Evolutionary conservation across 2,329 filamentous ascomycete genomes (phyloP), one percentile per base, ranked within the genome.

Genomic region (Dryadomyces quercus-mongolicae): DNA sequence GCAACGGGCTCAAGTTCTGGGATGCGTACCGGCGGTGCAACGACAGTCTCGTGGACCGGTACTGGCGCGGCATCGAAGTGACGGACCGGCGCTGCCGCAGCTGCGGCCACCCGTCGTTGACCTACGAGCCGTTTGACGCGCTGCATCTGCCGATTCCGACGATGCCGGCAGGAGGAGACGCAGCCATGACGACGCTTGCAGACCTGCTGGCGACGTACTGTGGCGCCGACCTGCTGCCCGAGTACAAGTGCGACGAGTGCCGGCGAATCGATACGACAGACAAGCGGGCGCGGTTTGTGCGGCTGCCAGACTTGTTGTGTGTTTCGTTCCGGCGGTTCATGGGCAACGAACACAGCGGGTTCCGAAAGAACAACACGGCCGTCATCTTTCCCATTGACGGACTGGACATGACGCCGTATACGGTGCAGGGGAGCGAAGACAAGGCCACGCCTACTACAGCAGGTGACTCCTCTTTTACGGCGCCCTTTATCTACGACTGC

Each of bases 51-150:
- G 78, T 95, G 55, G 86, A 88, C 57, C 81, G 81, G 45, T 81
- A 92, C 61, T 95, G 92, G 72, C 86, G 86, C 5, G 85, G 86
- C 2, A 78, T 92, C 61, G 85, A 86, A 66, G 80, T 82, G 56
- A 80, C 85, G 56, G 84, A 81, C 49, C 80, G 88, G 1, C 80
- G 84, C 55, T 91, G 89, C 56, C 80, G 81, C 0, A 60, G 65
- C 31, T 78, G 80, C 49, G 72, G 74, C 15, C 80, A 78, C 43
- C 71, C 73, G 16, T 71, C 67, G 40, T 69, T 70, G 60, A 70
- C 63, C 48, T 75, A 71, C 56, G 67, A 70, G 21, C 64, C 67
- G 8, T 74, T 74, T 56, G 80, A 85, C 60, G 76, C 86, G 46
- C 76, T 79, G 54, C 68, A 71, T 13, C 66, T 76, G 22, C 68